Evolutionary conservation across 2,329 filamentous ascomycete genomes (phyloP), one percentile per base, ranked within the genome.

Genomic region (Balansia obtecta): DNA sequence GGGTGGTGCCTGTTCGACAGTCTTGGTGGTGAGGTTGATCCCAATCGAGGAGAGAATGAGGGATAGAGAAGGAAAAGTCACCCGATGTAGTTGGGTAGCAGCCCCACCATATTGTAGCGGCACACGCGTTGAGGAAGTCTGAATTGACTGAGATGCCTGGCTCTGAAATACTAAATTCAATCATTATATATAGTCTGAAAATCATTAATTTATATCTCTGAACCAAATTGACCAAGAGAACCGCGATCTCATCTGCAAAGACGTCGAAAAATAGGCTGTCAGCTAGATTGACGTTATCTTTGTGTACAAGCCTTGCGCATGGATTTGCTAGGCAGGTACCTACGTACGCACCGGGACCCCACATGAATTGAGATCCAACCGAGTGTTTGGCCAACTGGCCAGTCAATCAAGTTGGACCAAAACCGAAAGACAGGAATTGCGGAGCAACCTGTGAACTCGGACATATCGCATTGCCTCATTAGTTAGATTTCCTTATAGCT

Each of bases 51-150:
- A 52, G 45, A 53, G 54, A 51, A 51, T 34, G 53, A 52, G 52
- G 48, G 51, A 49, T 33, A 42, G 39, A 51, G 43, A 55, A 8
- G 47, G 51, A 48, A 54, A 58, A 50, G 56, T 58, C 54, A 50
- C 50, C 40, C 46, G 43, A 37, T 44, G 49, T 53, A 47, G 48
- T 47, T 48, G 47, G 53, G 52, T 59, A 57, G 53, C 55, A 52
- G 52, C 48, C 34, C 43, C 49, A 50, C 44, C 30, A 39, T 50
- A 30, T 22, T 22, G 11, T 2, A 2, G 7, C 10, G 9, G 15
- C 16, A 39, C 33, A 8, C 38, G 11, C 18, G 51, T 47, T 58
- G 53, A 46, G 32, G 9, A 11, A 43, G 16, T 13, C 9, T 15
- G 20, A 15, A 39, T 33, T 43, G 30, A 37, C 37, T 32, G 33